Evolutionary conservation across 306 rosid species (phyloP).

Genomic region (Sindora glabra): DNA sequence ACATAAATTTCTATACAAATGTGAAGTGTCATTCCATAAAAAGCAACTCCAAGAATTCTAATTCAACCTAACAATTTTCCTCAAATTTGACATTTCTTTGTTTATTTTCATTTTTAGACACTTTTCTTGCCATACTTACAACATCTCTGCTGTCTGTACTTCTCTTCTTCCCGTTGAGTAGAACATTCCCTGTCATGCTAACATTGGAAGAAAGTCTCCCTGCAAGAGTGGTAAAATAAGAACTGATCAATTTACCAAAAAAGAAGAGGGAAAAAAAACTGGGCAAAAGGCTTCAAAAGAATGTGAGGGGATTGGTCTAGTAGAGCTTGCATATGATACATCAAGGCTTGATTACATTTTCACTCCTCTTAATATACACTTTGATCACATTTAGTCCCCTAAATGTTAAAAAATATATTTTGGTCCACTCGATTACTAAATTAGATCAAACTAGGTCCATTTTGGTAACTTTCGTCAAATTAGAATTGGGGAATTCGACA

Average conservation of each 20-base stretch:
- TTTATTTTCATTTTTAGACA: too few relatives aligned
- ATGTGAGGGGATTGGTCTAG: not conserved
- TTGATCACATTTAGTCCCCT: too few relatives aligned
- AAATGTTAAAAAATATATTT: too few relatives aligned
- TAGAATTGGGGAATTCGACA: too few relatives aligned
- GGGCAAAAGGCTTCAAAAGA: not conserved
- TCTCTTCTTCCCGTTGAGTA: conserved; percentile 46
- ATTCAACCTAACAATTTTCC: not conserved
- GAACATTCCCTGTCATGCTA: conserved; percentile 50
- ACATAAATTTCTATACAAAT: not conserved
- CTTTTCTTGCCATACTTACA: conserved; percentile 22
- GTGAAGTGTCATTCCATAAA: too few relatives aligned
- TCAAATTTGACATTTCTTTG: not conserved
- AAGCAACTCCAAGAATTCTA: not conserved
- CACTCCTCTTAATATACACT: too few relatives aligned
- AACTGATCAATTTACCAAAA: not conserved
- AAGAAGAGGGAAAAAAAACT: too few relatives aligned
- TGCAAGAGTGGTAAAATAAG: conserved; percentile 5
- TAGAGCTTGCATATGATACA: too few relatives aligned
- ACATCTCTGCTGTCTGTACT: conserved; percentile 36
- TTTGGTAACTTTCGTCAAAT: too few relatives aligned
- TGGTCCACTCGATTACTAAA: too few relatives aligned
- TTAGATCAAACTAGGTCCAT: too few relatives aligned
- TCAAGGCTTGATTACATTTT: too few relatives aligned
- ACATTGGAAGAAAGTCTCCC: conserved; percentile 55